Percentiles rank a stretch among this genome's conserved stretches.
Evolutionary conservation across 176 grass and related monocot genomes (phyloP).

Genomic region (Calamus simplicifolius): DNA sequence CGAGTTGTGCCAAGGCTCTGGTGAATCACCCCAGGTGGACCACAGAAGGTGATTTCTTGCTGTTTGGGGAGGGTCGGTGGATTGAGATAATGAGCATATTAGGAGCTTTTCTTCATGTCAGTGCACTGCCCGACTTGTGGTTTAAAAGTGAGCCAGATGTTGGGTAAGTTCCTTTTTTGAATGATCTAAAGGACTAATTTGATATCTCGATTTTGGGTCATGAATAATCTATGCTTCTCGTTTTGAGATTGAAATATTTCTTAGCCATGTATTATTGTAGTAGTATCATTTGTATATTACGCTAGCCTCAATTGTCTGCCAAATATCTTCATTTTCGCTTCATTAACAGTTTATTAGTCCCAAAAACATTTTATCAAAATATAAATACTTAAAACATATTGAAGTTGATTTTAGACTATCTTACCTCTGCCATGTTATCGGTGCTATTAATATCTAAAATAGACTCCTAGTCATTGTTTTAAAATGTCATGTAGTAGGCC

Average conservation of each 20-base stretch:
- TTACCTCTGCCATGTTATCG: background rate
- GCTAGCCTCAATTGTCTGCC: too few relatives aligned
- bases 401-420: background rate
- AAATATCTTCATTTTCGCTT: too few relatives aligned
- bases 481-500: too few relatives aligned
- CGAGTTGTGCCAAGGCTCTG: constrained; percentile 61
- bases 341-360: too few relatives aligned
- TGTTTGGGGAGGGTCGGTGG: constrained; percentile 76
- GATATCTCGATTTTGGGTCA: background rate
- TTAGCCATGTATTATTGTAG: background rate
- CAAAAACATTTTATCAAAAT: too few relatives aligned
- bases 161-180: constrained; percentile 15
- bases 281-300: too few relatives aligned
- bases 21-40: constrained; percentile 91
- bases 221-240: background rate
- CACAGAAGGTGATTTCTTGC: constrained; percentile 44
- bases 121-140: constrained; percentile 70
- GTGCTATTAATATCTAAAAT: background rate
- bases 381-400: too few relatives aligned
- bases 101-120: constrained; percentile 85
- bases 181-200: background rate
- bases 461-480: too few relatives aligned
- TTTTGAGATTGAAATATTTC: background rate
- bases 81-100: constrained; percentile 73
- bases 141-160: constrained; percentile 72